phyloP scores from a whole-genome alignment of 2,329 filamentous ascomycete species.

The Verticillium longisporum region DNA sequence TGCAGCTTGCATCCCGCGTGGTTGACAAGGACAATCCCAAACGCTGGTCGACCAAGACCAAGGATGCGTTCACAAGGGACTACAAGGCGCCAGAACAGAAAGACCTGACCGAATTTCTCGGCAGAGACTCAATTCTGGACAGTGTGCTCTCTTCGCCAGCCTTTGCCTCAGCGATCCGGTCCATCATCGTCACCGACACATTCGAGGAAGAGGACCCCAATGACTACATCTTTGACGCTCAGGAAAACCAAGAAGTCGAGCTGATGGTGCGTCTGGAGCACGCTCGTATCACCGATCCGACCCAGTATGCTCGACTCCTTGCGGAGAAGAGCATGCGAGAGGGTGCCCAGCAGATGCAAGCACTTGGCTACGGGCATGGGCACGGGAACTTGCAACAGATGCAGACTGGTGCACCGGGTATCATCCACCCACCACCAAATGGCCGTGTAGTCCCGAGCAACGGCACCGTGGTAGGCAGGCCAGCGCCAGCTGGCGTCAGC shows the following conservation, averaged over 20 bases:
- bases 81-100: conserved; percentile 45
- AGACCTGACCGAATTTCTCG: conserved; percentile 44
- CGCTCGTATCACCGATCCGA: conserved; percentile 24
- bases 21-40: conserved; percentile 76
- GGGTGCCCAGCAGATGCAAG: not conserved
- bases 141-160: conserved; percentile 31
- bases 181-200: conserved; percentile 62
- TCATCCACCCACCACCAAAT: not conserved
- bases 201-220: conserved; percentile 65
- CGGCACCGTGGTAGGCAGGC: not conserved
- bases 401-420: not conserved
- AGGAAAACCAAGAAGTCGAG: conserved; percentile 52
- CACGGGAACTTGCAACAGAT: not conserved
- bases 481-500: not conserved
- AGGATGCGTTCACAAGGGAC: conserved; percentile 48
- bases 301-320: conserved; percentile 17
- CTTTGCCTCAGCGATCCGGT: conserved; percentile 34
- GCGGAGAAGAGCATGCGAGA: not conserved
- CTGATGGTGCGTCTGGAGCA: conserved; percentile 23
- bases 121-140: conserved; percentile 58
- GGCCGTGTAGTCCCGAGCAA: not conserved
- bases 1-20: conserved; percentile 68
- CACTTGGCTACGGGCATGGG: not conserved
- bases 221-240: conserved; percentile 44
- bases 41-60: conserved; percentile 53